Evolutionary conservation across 1,284 basidiomycete genomes (phyloP).

Genomic region (Pisolithus thermaeus): DNA sequence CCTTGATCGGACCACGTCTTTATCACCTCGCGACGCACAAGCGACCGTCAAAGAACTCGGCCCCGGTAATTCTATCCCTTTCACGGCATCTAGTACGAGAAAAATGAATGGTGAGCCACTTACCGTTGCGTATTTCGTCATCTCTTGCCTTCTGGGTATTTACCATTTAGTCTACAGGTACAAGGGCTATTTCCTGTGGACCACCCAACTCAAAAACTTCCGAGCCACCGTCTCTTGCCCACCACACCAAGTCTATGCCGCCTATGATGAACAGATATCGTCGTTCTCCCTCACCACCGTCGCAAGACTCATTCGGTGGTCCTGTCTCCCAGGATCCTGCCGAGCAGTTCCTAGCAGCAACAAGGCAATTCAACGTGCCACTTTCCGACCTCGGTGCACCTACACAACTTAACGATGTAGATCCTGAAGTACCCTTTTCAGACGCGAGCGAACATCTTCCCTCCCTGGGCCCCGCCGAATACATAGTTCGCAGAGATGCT

Average conservation of each 20-base stretch:
- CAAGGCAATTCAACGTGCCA: slow-evolving; percentile 50
- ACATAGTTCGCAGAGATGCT: slow-evolving; percentile 14
- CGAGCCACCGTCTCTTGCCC: slow-evolving; percentile 10
- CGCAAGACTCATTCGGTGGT: slow-evolving; percentile 60
- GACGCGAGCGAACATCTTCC: slow-evolving; percentile 22
- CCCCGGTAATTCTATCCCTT: slow-evolving; percentile 19
- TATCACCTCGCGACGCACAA: slow-evolving; percentile 6
- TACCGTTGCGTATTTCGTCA: slow-evolving; percentile 9
- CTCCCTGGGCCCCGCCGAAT: slow-evolving; percentile 19
- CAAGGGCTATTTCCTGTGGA: slow-evolving; percentile 29
- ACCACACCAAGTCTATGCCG: slow-evolving; percentile 20
- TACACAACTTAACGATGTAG: slow-evolving; percentile 23
- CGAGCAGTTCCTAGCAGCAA: slow-evolving; percentile 40
- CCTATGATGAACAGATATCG: slow-evolving; percentile 12
- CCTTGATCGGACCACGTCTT: slow-evolving; percentile 3
- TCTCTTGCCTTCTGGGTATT: slow-evolving; percentile 15
- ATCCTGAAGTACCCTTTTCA: slow-evolving; percentile 16
- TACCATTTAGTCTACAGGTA: slow-evolving; percentile 21
- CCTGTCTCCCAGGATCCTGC: slow-evolving; percentile 42
- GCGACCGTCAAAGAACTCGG: slow-evolving; percentile 13
- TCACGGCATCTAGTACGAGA: slow-evolving; percentile 21
- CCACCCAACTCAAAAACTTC: slow-evolving; percentile 16
- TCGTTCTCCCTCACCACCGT: slow-evolving; percentile 34
- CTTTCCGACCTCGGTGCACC: slow-evolving; percentile 47
- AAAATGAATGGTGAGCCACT: slow-evolving; percentile 29